A percentile compares a stretch with the other conserved stretches of the same genome.
phyloP scores from a whole-genome alignment of 768 basidiomycete genomes.

The Lepiota subincarnata region DNA sequence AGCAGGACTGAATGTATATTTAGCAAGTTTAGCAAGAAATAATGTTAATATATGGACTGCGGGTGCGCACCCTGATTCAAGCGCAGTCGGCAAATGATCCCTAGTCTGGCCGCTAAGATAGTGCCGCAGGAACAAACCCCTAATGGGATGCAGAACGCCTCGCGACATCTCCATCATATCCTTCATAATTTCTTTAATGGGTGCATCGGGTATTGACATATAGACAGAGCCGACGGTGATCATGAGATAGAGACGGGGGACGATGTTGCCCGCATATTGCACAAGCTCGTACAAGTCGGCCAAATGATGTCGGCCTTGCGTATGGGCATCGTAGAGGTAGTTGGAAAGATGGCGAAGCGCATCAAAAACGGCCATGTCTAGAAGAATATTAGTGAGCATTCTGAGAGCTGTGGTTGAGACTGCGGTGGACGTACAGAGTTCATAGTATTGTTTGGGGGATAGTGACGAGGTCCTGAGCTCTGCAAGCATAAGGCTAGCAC shows the following conservation, averaged over 20 bases:
- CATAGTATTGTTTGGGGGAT: slow-evolving; percentile 97
- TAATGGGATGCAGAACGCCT: slow-evolving; percentile 94
- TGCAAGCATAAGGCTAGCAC: slow-evolving; percentile 94
- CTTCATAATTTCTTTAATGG: slow-evolving; percentile 99
- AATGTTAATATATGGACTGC: not conserved
- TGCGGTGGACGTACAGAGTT: slow-evolving; percentile 69
- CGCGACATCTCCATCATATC: slow-evolving; percentile 99
- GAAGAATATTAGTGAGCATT: not conserved
- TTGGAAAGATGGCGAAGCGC: slow-evolving; percentile 92
- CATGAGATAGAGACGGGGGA: slow-evolving; percentile 95
- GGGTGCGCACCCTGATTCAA: slow-evolving; percentile 66
- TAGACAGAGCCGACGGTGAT: slow-evolving; percentile 99
- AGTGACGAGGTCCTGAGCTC: slow-evolving; percentile 92
- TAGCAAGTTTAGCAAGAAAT: slow-evolving; percentile 10
- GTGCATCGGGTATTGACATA: slow-evolving; percentile 97
- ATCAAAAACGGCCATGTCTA: slow-evolving; percentile 99
- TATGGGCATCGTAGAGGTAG: slow-evolving; percentile 96
- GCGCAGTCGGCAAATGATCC: slow-evolving; percentile 89
- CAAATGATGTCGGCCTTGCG: slow-evolving; percentile 86
- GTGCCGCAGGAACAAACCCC: slow-evolving; percentile 92
- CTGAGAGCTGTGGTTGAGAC: not conserved
- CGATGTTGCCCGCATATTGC: slow-evolving; percentile 98
- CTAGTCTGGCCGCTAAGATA: slow-evolving; percentile 97
- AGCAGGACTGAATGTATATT: slow-evolving; percentile 47
- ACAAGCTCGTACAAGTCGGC: slow-evolving; percentile 99